Evolutionary conservation across 2,329 filamentous ascomycete species (phyloP), one percentile per base, ranked within the genome.

Genomic region (Trichophyton mentagrophytes): DNA sequence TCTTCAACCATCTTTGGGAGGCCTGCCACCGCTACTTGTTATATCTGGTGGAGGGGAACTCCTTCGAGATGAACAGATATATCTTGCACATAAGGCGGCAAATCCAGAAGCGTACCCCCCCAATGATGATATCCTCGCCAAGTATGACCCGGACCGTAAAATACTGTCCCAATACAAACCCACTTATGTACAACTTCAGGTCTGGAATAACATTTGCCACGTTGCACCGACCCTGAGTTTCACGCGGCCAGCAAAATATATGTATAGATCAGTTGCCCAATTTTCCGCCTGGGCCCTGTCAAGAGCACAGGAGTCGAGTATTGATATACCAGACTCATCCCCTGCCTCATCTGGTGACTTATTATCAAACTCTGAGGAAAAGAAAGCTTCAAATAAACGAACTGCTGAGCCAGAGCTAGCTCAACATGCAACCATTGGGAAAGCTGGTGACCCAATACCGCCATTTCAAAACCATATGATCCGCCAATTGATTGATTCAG

Each of bases 131-230:
- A 79, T 83, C 49, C 76, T 93, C 63, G 79, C 85, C 38, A 81
- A 86, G 42, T 78, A 80, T 62, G 85, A 86, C 30, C 79, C 80
- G 20, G 79, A 80, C 1, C 71, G 78, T 38, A 69, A 73, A 9
- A 74, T 72, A 11, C 68, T 93, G 15, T 76, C 79, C 40, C 84
- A 80, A 64, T 95, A 89, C 72, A 83, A 84, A 61, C 89, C 90
- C 0, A 99, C 93, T 0, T 84, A 95, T 67, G 92, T 97, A 0
- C 90, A 96, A 70, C 80, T 99, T 1, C 93, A 97, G 71, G 86
- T 97, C 1, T 97, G 92, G 91, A 92, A 97, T 61, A 88, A 96
- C 67, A 77, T 97, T 2, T 97, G 93, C 68, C 92, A 97, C 70
- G 91, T 95, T 4, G 86, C 87, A 0, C 89, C 92, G 0, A 96